A percentile compares a stretch with the other conserved stretches of the same genome.
Evolutionary conservation across 2,329 filamentous ascomycete genomes (phyloP).

Genomic region (Colletotrichum phormii): DNA sequence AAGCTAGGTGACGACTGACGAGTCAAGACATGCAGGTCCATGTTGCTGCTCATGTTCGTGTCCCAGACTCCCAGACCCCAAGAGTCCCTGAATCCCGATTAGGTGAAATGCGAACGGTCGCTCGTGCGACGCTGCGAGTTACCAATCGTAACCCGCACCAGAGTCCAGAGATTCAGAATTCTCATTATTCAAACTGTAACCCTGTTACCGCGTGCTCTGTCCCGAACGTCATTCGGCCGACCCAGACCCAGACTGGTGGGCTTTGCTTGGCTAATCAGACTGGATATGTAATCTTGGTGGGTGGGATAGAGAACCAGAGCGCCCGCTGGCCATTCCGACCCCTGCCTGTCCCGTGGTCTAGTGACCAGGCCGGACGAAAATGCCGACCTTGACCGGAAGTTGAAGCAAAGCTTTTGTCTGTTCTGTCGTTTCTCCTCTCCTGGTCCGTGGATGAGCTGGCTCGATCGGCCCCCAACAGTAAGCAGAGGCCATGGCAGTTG

Average conservation of each 20-base stretch:
- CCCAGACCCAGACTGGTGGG: constrained; percentile 18
- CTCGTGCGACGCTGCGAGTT: neutral
- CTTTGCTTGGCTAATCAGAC: constrained; percentile 18
- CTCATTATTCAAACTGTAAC: constrained; percentile 6
- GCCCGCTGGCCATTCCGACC: constrained; percentile 7
- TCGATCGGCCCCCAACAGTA: neutral
- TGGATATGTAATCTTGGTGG: constrained; percentile 1
- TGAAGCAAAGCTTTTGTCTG: neutral
- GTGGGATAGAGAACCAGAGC: constrained; percentile 16
- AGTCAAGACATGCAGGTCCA: constrained; percentile 29
- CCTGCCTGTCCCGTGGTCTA: constrained; percentile 18
- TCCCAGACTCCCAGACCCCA: neutral
- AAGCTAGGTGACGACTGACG: constrained; percentile 36
- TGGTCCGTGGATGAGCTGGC: constrained; percentile 1
- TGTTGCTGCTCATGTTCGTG: constrained; percentile 6
- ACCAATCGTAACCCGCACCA: neutral
- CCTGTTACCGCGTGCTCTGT: constrained; percentile 1
- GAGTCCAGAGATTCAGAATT: neutral
- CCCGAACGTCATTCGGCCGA: constrained; percentile 25
- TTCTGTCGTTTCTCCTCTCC: neutral
- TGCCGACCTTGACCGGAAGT: constrained; percentile 27
- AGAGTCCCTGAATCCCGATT: neutral
- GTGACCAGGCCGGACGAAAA: constrained; percentile 23
- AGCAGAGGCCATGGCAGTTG: neutral
- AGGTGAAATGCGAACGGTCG: neutral